These are phyloP conservation scores for Ambrosia trifida DNA, from an alignment of 129 eudicot genomes.

Conservation along the genomic window DNA sequence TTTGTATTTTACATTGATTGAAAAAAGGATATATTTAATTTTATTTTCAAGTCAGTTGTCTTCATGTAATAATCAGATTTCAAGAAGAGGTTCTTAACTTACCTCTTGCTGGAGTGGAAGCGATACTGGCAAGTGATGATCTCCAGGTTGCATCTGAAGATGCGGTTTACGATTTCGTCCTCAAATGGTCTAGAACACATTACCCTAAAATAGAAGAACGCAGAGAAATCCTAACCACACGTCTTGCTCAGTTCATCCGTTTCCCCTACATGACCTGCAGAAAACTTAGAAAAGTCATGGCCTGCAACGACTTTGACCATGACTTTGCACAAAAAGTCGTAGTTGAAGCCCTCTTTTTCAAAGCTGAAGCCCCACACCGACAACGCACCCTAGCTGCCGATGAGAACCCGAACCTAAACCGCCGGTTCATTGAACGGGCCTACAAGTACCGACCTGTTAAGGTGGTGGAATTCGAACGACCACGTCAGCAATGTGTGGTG, in stretches of 20 bases:
- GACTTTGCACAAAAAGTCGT: slow-evolving; percentile 69
- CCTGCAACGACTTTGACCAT: slow-evolving; percentile 73
- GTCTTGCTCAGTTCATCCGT: slow-evolving; percentile 69
- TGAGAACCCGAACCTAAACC: slow-evolving; percentile 44
- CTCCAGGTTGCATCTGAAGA: slow-evolving; percentile 91
- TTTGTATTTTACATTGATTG: background rate
- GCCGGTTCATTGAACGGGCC: slow-evolving; percentile 57
- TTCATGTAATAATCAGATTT: slow-evolving; percentile 41
- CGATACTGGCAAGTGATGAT: slow-evolving; percentile 63
- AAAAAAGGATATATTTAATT: background rate
- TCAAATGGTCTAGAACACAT: slow-evolving; percentile 68
- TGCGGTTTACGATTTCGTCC: slow-evolving; percentile 69
- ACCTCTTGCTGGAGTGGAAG: slow-evolving; percentile 80
- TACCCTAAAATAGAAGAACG: slow-evolving; percentile 72
- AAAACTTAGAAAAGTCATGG: slow-evolving; percentile 69
- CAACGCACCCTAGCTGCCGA: slow-evolving; percentile 66
- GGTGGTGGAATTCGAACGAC: slow-evolving; percentile 70
- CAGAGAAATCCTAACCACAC: slow-evolving; percentile 60
- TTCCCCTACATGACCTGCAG: slow-evolving; percentile 86
- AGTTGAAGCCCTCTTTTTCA: slow-evolving; percentile 77
- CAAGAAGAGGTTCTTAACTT: slow-evolving; percentile 69
- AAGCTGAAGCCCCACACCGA: slow-evolving; percentile 78
- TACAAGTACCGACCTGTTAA: slow-evolving; percentile 85
- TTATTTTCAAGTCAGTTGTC: background rate
- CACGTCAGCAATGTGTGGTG: slow-evolving; percentile 80